These are phyloP conservation scores for Trichophyton verrucosum DNA, from an alignment of 2,329 filamentous ascomycete genomes.

Conservation along the genomic window DNA sequence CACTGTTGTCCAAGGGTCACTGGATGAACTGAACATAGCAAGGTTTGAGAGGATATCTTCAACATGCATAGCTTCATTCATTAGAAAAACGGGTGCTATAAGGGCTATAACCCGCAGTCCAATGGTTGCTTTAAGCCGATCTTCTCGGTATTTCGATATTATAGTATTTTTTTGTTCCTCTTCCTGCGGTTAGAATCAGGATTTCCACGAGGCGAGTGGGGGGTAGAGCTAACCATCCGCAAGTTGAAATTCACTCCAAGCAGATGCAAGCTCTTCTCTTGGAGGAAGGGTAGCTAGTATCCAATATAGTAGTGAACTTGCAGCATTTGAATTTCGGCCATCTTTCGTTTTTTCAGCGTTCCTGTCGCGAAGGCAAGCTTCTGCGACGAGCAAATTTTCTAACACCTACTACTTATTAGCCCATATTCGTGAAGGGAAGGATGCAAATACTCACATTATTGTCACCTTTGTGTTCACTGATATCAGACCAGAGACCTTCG, in stretches of 20 bases:
- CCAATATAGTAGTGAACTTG: conserved; percentile 24
- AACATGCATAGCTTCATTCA: conserved; percentile 15
- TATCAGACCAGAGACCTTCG: conserved; percentile 20
- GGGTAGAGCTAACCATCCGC: conserved; percentile 8
- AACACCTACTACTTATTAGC: conserved; percentile 17
- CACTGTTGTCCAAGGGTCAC: conserved; percentile 27
- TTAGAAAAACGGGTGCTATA: conserved; percentile 14
- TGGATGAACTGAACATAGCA: conserved; percentile 22
- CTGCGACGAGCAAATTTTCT: conserved; percentile 22
- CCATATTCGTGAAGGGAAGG: not conserved
- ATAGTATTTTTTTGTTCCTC: not conserved
- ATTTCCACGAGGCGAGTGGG: not conserved
- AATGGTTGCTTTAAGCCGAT: conserved; percentile 19
- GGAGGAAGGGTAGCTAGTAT: conserved; percentile 22
- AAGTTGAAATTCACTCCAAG: conserved; percentile 18
- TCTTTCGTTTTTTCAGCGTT: conserved; percentile 13
- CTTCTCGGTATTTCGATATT: conserved; percentile 16
- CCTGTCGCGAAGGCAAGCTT: conserved; percentile 17
- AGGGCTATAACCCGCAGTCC: conserved; percentile 21
- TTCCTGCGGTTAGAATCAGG: not conserved
- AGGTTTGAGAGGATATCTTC: conserved; percentile 21
- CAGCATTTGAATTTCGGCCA: conserved; percentile 16
- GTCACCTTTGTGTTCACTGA: conserved; percentile 17
- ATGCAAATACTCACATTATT: conserved; percentile 16
- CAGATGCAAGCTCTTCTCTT: conserved; percentile 21